Evolutionary conservation across 1,284 basidiomycete species (phyloP).

Genomic region (Pseudozyma hubeiensis): DNA sequence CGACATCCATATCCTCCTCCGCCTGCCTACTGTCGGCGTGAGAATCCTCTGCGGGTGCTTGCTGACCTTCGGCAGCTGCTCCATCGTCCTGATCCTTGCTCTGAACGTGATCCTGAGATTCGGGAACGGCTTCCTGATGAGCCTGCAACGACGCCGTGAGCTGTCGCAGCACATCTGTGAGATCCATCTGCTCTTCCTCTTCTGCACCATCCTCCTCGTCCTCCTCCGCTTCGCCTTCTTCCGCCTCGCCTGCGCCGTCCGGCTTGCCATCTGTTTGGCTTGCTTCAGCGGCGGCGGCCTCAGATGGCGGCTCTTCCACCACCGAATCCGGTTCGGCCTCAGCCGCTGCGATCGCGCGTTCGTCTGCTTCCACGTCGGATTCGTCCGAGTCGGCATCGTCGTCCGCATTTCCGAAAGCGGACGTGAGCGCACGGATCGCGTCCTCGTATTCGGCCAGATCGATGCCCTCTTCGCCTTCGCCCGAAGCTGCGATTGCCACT

Average conservation of each 20-base stretch:
- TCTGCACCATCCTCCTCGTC: slow-evolving; percentile 23
- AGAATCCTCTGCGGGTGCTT: background rate
- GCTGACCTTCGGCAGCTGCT: background rate
- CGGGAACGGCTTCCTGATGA: slow-evolving; percentile 20
- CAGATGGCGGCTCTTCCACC: slow-evolving; percentile 12
- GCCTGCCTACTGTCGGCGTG: slow-evolving; percentile 4
- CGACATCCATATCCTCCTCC: slow-evolving; percentile 26
- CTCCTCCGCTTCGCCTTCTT: slow-evolving; percentile 12
- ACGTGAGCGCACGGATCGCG: slow-evolving; percentile 58
- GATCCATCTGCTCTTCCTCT: slow-evolving; percentile 47
- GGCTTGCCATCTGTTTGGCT: background rate
- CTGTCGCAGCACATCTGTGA: slow-evolving; percentile 46
- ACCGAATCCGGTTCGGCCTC: slow-evolving; percentile 51
- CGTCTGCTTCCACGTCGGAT: slow-evolving; percentile 55
- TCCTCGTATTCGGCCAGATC: slow-evolving; percentile 59
- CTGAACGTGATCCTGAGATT: slow-evolving; percentile 8
- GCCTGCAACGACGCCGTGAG: slow-evolving; percentile 58
- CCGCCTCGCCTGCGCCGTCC: slow-evolving; percentile 24
- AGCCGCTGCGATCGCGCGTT: slow-evolving; percentile 58
- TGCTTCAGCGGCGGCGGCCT: background rate
- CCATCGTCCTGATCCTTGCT: background rate
- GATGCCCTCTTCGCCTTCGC: slow-evolving; percentile 46
- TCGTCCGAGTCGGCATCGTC: slow-evolving; percentile 48
- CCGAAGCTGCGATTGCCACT: slow-evolving; percentile 9
- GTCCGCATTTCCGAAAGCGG: slow-evolving; percentile 41